These are phyloP conservation scores for Thermomyces lanuginosus DNA, from an alignment of 2,329 filamentous ascomycete genomes.

Conservation along the genomic window DNA sequence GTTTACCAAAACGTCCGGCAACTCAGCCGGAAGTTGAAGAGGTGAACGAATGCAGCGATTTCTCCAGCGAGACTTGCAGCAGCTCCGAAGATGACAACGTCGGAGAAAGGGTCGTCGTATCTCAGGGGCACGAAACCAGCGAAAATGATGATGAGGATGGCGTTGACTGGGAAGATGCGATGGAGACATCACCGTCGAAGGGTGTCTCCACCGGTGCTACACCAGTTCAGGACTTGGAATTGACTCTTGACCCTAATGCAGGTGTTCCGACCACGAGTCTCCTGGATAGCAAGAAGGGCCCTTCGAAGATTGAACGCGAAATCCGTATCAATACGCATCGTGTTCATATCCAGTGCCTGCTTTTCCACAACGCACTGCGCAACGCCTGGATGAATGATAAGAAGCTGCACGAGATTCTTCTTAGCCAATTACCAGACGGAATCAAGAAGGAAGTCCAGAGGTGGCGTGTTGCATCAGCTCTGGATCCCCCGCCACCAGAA, in stretches of 20 bases:
- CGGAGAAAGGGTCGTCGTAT: not conserved
- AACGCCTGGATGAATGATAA: slow-evolving; percentile 72
- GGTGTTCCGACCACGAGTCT: slow-evolving; percentile 40
- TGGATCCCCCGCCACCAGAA: slow-evolving; percentile 30
- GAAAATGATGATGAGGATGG: slow-evolving; percentile 31
- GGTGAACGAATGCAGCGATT: slow-evolving; percentile 14
- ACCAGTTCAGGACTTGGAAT: slow-evolving; percentile 44
- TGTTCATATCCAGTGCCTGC: slow-evolving; percentile 69
- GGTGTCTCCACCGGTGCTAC: no score
- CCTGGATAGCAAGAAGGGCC: slow-evolving; percentile 58
- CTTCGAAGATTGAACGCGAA: slow-evolving; percentile 66
- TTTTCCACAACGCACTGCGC: slow-evolving; percentile 77
- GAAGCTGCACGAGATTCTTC: slow-evolving; percentile 56
- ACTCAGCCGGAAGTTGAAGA: slow-evolving; percentile 12
- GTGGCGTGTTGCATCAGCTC: slow-evolving; percentile 53
- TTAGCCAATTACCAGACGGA: slow-evolving; percentile 53
- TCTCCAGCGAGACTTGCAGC: slow-evolving; percentile 21
- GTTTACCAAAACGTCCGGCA: slow-evolving; percentile 19
- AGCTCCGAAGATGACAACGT: slow-evolving; percentile 6
- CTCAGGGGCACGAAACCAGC: slow-evolving; percentile 22
- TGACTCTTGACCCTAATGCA: slow-evolving; percentile 47
- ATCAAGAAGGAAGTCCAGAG: slow-evolving; percentile 58
- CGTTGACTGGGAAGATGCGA: slow-evolving; percentile 44
- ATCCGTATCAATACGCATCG: slow-evolving; percentile 69
- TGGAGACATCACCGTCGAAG: slow-evolving; percentile 20